These are phyloP conservation scores for Phytophthora europaea DNA, from an alignment of 352 stramenopile genomes.

Conservation along the genomic window DNA sequence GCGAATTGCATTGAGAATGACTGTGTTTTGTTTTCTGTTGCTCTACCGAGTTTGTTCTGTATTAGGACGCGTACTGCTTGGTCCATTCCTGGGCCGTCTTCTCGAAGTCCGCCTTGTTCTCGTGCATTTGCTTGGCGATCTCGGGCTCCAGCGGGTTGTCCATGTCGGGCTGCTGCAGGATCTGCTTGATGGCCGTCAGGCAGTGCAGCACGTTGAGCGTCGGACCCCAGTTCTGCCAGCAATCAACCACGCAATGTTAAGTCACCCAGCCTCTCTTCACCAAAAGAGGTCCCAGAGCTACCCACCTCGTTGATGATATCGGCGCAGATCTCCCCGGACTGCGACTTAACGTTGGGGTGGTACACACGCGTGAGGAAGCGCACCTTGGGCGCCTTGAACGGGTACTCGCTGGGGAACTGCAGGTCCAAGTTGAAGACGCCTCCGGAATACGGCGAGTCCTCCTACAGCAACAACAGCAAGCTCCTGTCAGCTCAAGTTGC, in stretches of 20 bases:
- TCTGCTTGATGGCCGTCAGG: slow-evolving; percentile 94
- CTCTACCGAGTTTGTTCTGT: not conserved
- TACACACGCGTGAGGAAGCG: slow-evolving; percentile 97
- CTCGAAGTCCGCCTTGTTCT: slow-evolving; percentile 95
- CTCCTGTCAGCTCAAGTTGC: slow-evolving; percentile 3
- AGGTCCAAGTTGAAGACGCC: slow-evolving; percentile 96
- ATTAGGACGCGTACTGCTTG: slow-evolving; percentile 91
- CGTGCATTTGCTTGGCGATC: slow-evolving; percentile 95
- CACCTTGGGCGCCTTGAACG: slow-evolving; percentile 94
- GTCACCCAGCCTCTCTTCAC: not conserved
- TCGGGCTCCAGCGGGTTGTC: slow-evolving; percentile 98
- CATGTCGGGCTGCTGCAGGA: slow-evolving; percentile 95
- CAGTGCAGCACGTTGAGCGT: slow-evolving; percentile 96
- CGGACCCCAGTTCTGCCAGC: slow-evolving; percentile 93
- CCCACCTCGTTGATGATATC: slow-evolving; percentile 93
- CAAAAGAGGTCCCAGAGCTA: not conserved
- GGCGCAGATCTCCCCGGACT: slow-evolving; percentile 97
- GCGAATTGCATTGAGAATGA: not conserved
- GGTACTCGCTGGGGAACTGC: slow-evolving; percentile 97
- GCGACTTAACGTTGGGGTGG: slow-evolving; percentile 97
- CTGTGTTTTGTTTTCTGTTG: not conserved
- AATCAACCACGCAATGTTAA: not conserved
- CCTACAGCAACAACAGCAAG: slow-evolving; percentile 47
- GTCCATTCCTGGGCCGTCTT: slow-evolving; percentile 95
- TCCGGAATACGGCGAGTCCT: slow-evolving; percentile 88